Base-by-base conservation (phyloP, 1,284 basidiomycete genomes). In the Naganishia liquefaciens region DNA sequence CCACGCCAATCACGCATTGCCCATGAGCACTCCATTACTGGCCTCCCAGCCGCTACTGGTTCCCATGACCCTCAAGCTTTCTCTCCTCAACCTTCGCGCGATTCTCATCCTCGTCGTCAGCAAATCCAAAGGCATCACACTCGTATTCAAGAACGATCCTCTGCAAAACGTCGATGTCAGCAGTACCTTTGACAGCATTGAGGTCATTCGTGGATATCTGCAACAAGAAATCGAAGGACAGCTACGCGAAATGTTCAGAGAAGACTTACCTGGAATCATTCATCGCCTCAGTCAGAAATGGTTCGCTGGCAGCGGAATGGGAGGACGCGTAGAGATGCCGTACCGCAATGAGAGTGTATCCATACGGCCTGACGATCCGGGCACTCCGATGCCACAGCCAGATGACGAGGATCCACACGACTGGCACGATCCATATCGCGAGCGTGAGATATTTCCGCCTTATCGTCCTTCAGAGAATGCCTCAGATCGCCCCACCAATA, bases 91-190 rank as follows among this genome's bases (percentile, higher is more conserved):
- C 69, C 87, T 99, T 40, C 89, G 88, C 71, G 96, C 95, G 39
- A 98, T 98, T 74, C 91, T 99, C 71, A 95, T 99, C 68, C 87
- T 99, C 53, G 94, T 99, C 72, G 91, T 99, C 62, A 97, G 93
- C 28, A 91, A 91, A 70, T 89, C 90, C 76, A 98, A 98, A 75
- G 96, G 96, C 54, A 97, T 99, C 76, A 99, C 96, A 0, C 86
- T 99, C 52, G 96, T 99, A 27, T 99, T 99, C 87, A 99, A 99
- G 81, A 99, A 97, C 63, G 96, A 99, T 79, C 96, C 96, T 0
- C 84, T 99, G 23, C 94, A 99, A 79, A 93, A 93, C 72, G 93
- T 99, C 62, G 91, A 98, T 74, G 98, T 99, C 73, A 92, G 89
- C 76, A 92, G 89, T 74, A 98, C 95, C 0, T 99, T 99, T 74